Base-by-base conservation (phyloP, 176 grass and related monocot species). In the Musa beccarii region DNA sequence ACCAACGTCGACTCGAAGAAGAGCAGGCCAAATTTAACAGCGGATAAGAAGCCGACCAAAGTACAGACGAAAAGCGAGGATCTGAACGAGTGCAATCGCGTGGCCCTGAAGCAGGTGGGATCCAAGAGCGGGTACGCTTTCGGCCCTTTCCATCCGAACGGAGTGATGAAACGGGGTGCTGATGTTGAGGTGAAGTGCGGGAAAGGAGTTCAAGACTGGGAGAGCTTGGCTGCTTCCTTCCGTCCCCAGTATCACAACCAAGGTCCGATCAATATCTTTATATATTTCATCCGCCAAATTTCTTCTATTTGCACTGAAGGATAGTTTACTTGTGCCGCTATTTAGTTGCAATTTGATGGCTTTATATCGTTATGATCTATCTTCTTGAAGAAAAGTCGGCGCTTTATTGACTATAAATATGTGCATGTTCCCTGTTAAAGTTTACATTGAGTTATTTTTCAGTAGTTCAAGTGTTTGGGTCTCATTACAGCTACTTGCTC, bases 181-280 rank as follows among this genome's bases (percentile, higher is more conserved):
- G 80, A 85, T 24, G 62, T 61, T 34, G 66, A 50, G 24, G 78
- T 79, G 12, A 85, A 83, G 72, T 26, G 15, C 63, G 76, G 53
- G 52, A 78, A 89, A 62, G 84, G 54, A 52, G 62, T 76, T 78
- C 72, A 81, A 50, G 82, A 94, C 59, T 99, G 90, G 84, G 90
- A 91, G 65, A 93, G 53, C 75, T 73, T 99, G 78, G 87, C 88
- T 57, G 63, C 79, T 79, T 83, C 83, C 66, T 86, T 99, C 80
- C 75, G 81, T 17, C 90, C 84, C 0, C 86, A 89, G 63, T 94
- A 94, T 85, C 90, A 87, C 67, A 99, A 94, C 76, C 84, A 93
- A 91, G 95, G 95, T 99, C 49, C 19, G 75, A 71, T 84, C 9
- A 55, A 26, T 24, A 54, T 53, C 75, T 54, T 63, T 51, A 43